Base-by-base conservation (phyloP, 345 rosid species). In the Salix purpurea region DNA sequence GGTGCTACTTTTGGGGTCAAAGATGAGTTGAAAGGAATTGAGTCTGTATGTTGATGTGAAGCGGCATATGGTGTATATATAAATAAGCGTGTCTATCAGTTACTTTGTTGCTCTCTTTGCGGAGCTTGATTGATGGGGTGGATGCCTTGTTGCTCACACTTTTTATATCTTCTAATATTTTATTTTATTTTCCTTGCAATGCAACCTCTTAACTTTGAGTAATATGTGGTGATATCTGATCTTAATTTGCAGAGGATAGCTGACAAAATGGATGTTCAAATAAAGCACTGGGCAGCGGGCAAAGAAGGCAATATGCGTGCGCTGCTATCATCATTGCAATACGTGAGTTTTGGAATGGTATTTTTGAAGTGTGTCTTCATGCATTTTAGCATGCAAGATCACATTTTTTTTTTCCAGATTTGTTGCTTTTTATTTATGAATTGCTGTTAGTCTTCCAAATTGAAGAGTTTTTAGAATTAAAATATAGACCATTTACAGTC, bases 241-340 rank as follows among this genome's bases (percentile, higher is more conserved):
- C 30, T 69, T 83, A 79, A 67, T 68, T 78, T 84, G 74, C 85
- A 96, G 98, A 92, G 90, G 84, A 82, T 96, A 78, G 92, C 99
- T 58, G 97, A 91, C 70, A 82, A 80, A 68, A 76, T 89, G 84
- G 93, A 94, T 84, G 24, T 76, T 23, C 80, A 85, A 80, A 85
- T 96, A 85, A 94, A 87, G 85, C 86, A 86, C 58, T 96, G 99
- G 99, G 94, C 89, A 69, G 83, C 91, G 32, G 98, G 99, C 70
- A 96, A 91, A 84, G 97, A 94, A 85, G 91, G 93, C 83, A 96
- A 94, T 71, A 78, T 96, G 93, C 98, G 97, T 54, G 97, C 97
- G 4, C 78, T 96, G 48, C 77, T 96, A 70, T 94, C 97, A 32
- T 91, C 98, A 26, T 84, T 94, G 83, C 98, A 96, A 80, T 78